Base-by-base conservation (phyloP, 352 stramenopile species). In the Pythium scleroteichum region DNA sequence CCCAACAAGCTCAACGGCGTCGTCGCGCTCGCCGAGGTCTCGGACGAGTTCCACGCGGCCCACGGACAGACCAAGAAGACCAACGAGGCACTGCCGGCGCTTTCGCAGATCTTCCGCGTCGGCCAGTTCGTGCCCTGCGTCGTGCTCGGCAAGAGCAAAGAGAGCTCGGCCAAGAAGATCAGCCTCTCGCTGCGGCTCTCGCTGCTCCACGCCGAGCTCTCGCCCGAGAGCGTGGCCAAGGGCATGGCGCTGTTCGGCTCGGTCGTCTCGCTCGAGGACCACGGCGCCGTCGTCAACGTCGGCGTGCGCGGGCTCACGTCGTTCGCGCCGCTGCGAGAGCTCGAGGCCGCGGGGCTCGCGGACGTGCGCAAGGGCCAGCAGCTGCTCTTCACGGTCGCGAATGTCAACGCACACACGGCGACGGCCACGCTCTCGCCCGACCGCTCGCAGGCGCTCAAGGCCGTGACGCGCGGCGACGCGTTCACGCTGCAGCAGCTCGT, bases 1-100 rank as follows among this genome's bases (percentile, higher is more conserved):
- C 94, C 94, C 4, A 98, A 97, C 76, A 96, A 97, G 51, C 83
- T 98, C 55, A 98, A 88, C 49, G 96, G 94, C 46, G 95, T 96
- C 41, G 92, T 98, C 42, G 59, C 78, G 19, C 54, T 85, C 10
- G 68, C 78, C 45, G 81, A 96, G 62, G 82, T 84, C 62, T 92
- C 83, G 51, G 87, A 96, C 66, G 85, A 93, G 65, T 90, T 94
- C 51, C 66, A 79, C 60, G 65, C 72, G 45, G 22, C 29, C 50
- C 22, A n/a, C 23, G 32, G 45, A 59, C 19, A 72, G 5, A 62
- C 73, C 4, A 59, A 76, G 39, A 46, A 63, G 4, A 29, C 9
- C 16, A 17, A 16, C 41, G 59, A 76, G 49, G 52, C 57, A 16
- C 55, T 88, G 50, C 73, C 78, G 4, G 39, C 55, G n/a, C 74